Evolutionary conservation across 306 rosid species (phyloP).

Genomic region (Medicago lupulina): DNA sequence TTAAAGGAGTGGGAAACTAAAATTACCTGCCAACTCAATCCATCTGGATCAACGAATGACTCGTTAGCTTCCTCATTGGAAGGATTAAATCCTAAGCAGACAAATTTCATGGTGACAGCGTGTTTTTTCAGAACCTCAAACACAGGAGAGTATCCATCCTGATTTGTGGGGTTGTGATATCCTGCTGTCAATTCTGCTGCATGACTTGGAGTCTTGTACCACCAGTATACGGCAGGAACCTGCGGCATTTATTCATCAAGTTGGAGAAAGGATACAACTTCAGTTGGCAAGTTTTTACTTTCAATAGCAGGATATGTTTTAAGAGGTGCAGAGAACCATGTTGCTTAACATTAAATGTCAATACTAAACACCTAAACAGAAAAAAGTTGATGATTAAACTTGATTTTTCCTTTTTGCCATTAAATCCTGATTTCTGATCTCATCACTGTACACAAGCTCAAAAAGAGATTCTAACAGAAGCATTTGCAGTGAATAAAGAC

Average conservation of each 20-base stretch:
- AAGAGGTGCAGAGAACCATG: constrained; percentile 27
- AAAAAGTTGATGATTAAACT: background rate
- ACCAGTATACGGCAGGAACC: constrained; percentile 96
- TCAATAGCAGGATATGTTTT: background rate
- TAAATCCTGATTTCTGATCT: constrained; percentile 2
- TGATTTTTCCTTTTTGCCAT: background rate
- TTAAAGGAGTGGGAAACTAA: constrained; percentile 25
- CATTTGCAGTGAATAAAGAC: constrained; percentile 27
- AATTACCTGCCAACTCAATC: constrained; percentile 93
- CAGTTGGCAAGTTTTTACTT: constrained; percentile 25
- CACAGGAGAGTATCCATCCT: constrained; percentile 89
- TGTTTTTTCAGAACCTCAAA: constrained; percentile 85
- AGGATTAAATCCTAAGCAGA: constrained; percentile 73
- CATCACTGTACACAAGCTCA: constrained; percentile 7
- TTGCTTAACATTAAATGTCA: constrained; percentile 5
- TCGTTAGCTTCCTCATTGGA: constrained; percentile 72
- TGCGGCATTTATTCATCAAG: constrained; percentile 46
- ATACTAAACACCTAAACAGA: constrained; percentile 5
- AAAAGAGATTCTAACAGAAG: background rate
- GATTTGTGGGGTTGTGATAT: constrained; percentile 89
- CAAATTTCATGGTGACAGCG: constrained; percentile 74
- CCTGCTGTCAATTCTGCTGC: constrained; percentile 98
- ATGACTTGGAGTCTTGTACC: constrained; percentile 92
- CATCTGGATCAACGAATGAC: constrained; percentile 84
- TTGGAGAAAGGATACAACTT: constrained; percentile 25